phyloP scores from a whole-genome alignment of 1,284 basidiomycete species.

The Testicularia cyperi region DNA sequence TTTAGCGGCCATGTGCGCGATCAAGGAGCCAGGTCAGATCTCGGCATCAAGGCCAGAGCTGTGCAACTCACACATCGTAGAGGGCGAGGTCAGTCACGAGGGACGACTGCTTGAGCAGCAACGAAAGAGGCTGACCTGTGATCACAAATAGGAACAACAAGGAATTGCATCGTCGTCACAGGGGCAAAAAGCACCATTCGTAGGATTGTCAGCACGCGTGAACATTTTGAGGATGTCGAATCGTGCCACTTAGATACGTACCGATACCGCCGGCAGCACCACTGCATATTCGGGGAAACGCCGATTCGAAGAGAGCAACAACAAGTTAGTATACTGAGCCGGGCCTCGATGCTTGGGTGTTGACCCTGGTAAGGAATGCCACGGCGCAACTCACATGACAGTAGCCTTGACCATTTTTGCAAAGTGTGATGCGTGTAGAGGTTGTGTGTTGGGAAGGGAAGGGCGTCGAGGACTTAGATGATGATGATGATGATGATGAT shows the following conservation, averaged over 20 bases:
- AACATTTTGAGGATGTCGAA: neutral
- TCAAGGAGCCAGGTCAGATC: too few relatives aligned
- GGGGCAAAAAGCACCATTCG: too few relatives aligned
- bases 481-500: too few relatives aligned
- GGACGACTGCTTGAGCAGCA: slow-evolving; percentile 83
- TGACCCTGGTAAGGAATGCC: neutral
- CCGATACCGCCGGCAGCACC: slow-evolving; percentile 59
- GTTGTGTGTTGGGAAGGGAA: too few relatives aligned
- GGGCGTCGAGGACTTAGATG: too few relatives aligned
- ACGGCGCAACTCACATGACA: slow-evolving; percentile 48
- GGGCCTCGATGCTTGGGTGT: neutral
- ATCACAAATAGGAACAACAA: neutral
- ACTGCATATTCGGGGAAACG: neutral
- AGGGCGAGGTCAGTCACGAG: slow-evolving; percentile 74
- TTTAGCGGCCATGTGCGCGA: too few relatives aligned
- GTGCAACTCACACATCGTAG: slow-evolving; percentile 85
- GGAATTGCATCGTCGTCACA: too few relatives aligned
- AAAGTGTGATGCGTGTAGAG: too few relatives aligned
- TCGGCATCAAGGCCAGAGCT: neutral
- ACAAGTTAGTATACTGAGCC: neutral
- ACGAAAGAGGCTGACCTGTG: slow-evolving; percentile 80
- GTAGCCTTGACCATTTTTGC: slow-evolving; percentile 55
- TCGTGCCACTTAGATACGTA: slow-evolving; percentile 2
- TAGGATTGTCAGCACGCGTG: neutral
- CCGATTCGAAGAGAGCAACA: neutral